Base-by-base conservation (phyloP, 208 protist genomes). In the Leptomonas seymouri region DNA sequence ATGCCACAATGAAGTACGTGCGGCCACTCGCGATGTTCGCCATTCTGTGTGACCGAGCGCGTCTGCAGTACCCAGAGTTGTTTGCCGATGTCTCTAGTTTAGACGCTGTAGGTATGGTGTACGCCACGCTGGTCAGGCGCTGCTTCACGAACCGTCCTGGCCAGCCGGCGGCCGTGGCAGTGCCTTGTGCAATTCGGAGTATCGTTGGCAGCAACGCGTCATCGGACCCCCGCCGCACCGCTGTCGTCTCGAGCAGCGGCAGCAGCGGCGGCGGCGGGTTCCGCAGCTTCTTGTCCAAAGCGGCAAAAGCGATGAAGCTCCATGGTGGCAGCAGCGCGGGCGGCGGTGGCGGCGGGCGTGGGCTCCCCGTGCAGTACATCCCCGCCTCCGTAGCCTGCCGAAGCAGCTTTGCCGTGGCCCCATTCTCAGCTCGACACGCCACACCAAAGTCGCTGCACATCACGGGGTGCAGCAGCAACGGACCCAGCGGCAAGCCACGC, bases 211-310 rank as follows among this genome's bases (percentile, higher is more conserved):
- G 46, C 60, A 55, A 31, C 60, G 2, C 60, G 5, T 7, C 60
- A 18, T 25, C 60, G 4, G 60, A 65, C 46, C 9, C 30, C 14
- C 34, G 55, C 45, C 60, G 60, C 11, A 30, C 60, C 4, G 25
- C 46, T 7, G 60, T 30, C 20, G 66, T 51, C 53, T 54, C 60
- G 34, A 62, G 59, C 69, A 44, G 45, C 53, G 30, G 39, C 39
- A 55, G 42, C 30, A 56, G 55, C 18, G 62, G 71, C 31, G 63
- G 74, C 14, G 68, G 64, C 12, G 74, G 79, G 15, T 41, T 81
- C 61, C 74, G 74, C 2, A 58, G 64, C 8, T 80, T 93, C 54
- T 78, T 93, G 34, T 74, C 80, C 21, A 91, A 86, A 67, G 85
- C 84, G n/a, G 78, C 81, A 12, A 90, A 87, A 57, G 85, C 77